Evolutionary conservation across 2,329 filamentous ascomycete genomes (phyloP).

Genomic region (Arthroderma uncinatum): DNA sequence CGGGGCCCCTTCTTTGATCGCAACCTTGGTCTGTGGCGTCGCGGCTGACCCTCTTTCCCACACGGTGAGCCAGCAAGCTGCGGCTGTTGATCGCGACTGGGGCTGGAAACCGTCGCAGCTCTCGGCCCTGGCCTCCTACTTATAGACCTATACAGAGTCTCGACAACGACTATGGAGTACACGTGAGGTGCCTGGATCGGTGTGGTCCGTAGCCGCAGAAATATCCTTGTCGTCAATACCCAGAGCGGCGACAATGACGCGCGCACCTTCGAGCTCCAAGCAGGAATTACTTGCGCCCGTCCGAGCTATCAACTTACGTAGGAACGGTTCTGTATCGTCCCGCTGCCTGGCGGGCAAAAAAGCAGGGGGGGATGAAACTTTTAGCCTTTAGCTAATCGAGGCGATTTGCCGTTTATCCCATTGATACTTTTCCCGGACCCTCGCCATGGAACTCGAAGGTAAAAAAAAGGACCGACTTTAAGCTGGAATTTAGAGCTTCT

Average conservation of each 20-base stretch:
- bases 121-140: neutral
- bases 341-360: neutral
- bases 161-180: too few species aligned
- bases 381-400: neutral
- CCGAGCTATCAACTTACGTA: neutral
- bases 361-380: neutral
- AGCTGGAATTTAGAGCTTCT: neutral
- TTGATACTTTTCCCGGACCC: neutral
- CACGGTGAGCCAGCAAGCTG: neutral
- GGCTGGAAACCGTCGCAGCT: neutral
- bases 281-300: too few species aligned
- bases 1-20: neutral
- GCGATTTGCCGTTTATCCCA: neutral
- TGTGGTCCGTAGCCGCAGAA: neutral
- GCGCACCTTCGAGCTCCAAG: too few species aligned
- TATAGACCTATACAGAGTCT: neutral
- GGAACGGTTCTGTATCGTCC: neutral
- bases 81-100: conserved; percentile 5
- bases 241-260: neutral
- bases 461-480: neutral
- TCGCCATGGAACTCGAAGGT: neutral
- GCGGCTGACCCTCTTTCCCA: neutral
- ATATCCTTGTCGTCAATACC: conserved; percentile 1
- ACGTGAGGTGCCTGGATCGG: neutral
- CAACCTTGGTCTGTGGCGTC: neutral